Percentiles rank a stretch among this genome's conserved stretches.
Conservation (phyloP, 2,329 filamentous ascomycete genomes). For the Trichoderma hamatum region DNA sequence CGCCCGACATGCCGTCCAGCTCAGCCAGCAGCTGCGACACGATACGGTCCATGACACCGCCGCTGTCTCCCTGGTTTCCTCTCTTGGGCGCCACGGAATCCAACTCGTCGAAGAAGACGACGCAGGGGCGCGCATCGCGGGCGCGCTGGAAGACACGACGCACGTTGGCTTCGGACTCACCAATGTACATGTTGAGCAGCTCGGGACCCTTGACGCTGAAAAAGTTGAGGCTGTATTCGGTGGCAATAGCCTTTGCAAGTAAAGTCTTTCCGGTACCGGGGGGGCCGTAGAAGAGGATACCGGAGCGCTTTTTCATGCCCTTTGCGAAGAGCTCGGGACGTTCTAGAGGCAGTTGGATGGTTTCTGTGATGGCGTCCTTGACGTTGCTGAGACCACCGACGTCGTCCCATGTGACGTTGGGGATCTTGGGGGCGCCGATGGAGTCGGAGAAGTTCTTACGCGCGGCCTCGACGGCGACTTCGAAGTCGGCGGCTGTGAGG, state of each 20-base stretch:
- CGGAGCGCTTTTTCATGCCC: slow-evolving; percentile 96
- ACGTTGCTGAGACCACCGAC: slow-evolving; percentile 91
- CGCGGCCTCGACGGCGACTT: slow-evolving; percentile 90
- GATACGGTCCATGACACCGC: slow-evolving; percentile 97
- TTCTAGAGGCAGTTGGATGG: slow-evolving; percentile 89
- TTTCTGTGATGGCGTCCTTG: slow-evolving; percentile 96
- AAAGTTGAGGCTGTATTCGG: slow-evolving; percentile 92
- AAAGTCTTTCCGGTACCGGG: slow-evolving; percentile 91
- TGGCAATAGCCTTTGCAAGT: slow-evolving; percentile 90
- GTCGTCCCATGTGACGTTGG: slow-evolving; percentile 94
- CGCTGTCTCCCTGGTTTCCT: slow-evolving; percentile 95
- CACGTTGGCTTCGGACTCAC: slow-evolving; percentile 90
- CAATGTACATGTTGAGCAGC: slow-evolving; percentile 94
- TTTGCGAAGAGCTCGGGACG: slow-evolving; percentile 92
- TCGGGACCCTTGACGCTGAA: slow-evolving; percentile 93
- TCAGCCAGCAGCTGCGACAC: slow-evolving; percentile 94
- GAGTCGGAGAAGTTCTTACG: slow-evolving; percentile 98
- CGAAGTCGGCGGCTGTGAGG: slow-evolving; percentile 82
- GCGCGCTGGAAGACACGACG: slow-evolving; percentile 86
- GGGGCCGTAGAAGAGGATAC: slow-evolving; percentile 89
- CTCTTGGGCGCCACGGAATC: slow-evolving; percentile 94
- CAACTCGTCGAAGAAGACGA: slow-evolving; percentile 92
- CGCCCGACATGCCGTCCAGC: slow-evolving; percentile 95
- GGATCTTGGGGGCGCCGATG: slow-evolving; percentile 96
- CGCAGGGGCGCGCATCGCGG: slow-evolving; percentile 81